Base-by-base conservation (phyloP, 805 yeast species). In the Pichia sporocuriosa region DNA sequence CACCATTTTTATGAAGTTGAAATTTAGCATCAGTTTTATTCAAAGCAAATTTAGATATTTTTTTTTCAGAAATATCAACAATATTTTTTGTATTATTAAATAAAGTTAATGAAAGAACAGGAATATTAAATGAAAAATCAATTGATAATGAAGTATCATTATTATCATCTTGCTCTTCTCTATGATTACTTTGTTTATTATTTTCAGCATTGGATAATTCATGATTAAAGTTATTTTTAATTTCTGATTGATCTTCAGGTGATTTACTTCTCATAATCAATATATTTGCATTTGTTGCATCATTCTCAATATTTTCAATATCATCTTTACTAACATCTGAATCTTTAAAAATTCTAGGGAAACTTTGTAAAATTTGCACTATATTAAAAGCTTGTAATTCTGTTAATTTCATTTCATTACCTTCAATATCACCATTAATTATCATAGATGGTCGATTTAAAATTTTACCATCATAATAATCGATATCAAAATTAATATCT, bases 361-460 rank as follows among this genome's bases (percentile, higher is more conserved):
- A 58, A 7, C 78, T 69, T 35, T 72, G 75, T 2, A 73, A 63
- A 37, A 87, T 62, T n/a, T 70, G 62, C 51, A 76, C 53, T 34
- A 87, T 53, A 49, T 75, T 79, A 13, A 68, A 63, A 24, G 82
- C 63, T 57, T 89, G 97, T 26, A 75, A 58, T 51, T 89, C 96
- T 0, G 95, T 83, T 44, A 87, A 59, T 23, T 72, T 68, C 49
- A 85, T 67, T 33, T 77, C 74, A 12, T 82, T 67, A 9, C 84
- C 81, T 1, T 82, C 75, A 50, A 84, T 68, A 13, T 67, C 62
- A 19, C 95, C 89, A 0, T 53, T 50, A 0, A 84, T 64, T 1
- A 62, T 61, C 25, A 77, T 65, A 0, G 73, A 62, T 0, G 94
- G 81, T 2, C 68, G 53, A 3, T 55, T 61, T 2, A 55, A 53